Conservation (phyloP, 1,139 yeast genomes). For the Suhomyces guaymorum region DNA sequence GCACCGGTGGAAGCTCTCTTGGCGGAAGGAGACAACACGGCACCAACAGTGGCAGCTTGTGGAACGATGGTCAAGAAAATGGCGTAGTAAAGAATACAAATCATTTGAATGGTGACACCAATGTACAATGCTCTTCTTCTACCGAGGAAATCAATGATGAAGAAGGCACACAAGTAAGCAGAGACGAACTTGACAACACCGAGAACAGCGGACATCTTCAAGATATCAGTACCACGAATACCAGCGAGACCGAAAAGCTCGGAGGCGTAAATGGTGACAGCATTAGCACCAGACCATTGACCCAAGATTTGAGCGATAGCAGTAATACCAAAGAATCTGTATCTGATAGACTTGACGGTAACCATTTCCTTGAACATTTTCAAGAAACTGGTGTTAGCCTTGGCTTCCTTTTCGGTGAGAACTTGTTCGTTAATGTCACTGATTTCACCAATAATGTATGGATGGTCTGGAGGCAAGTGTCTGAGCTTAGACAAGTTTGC, state of each 20-base stretch:
- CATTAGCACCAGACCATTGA: constrained; percentile 66
- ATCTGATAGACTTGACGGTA: constrained; percentile 37
- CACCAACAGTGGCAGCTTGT: constrained; percentile 35
- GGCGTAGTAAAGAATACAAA: constrained; percentile 42
- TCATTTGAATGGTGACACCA: constrained; percentile 40
- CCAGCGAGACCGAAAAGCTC: constrained; percentile 57
- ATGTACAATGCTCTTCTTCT: constrained; percentile 41
- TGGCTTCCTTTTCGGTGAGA: constrained; percentile 38
- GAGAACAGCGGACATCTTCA: constrained; percentile 49
- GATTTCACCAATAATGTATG: constrained; percentile 53
- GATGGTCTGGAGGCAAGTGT: constrained; percentile 50
- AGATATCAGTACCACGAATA: constrained; percentile 33
- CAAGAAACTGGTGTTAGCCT: constrained; percentile 26
- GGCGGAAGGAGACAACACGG: constrained; percentile 31
- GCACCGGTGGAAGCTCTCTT: constrained; percentile 50
- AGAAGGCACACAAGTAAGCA: constrained; percentile 49
- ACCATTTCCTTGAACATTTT: constrained; percentile 35
- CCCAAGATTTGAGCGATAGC: constrained; percentile 52
- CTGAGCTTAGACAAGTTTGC: constrained; percentile 46
- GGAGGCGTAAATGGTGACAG: constrained; percentile 47
- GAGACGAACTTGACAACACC: constrained; percentile 50
- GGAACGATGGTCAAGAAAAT: constrained; percentile 51
- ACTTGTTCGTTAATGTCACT: constrained; percentile 52
- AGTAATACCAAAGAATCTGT: constrained; percentile 47
- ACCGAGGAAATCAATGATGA: constrained; percentile 49